Evolutionary conservation across 2,329 filamentous ascomycete species (phyloP).

Genomic region (Neurospora sp.): DNA sequence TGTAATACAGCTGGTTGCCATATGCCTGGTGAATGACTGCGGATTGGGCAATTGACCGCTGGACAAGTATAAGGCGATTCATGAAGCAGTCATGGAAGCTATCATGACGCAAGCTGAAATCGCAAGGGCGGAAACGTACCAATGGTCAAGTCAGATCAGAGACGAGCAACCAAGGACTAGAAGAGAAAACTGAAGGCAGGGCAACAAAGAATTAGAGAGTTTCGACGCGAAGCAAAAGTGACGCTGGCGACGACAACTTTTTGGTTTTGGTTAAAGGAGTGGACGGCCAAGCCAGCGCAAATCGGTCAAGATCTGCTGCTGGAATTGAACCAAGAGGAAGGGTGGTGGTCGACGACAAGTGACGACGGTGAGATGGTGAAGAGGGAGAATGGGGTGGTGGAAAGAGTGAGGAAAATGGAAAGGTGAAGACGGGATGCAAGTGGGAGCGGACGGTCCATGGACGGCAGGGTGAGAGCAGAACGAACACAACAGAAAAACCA

Average conservation of each 20-base stretch:
- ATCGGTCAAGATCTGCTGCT: slow-evolving; percentile 39
- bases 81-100: neutral
- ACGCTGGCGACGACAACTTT: slow-evolving; percentile 9
- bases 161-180: neutral
- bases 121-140: neutral
- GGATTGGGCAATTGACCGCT: neutral
- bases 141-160: neutral
- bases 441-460: slow-evolving; percentile 4
- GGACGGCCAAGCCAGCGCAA: slow-evolving; percentile 52
- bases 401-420: slow-evolving; percentile 17
- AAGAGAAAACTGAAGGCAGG: neutral
- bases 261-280: slow-evolving; percentile 35
- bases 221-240: slow-evolving; percentile 17
- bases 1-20: neutral
- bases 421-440: slow-evolving; percentile 9
- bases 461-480: neutral
- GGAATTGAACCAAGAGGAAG: slow-evolving; percentile 45
- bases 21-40: neutral
- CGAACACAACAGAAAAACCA: neutral
- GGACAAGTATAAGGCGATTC: neutral
- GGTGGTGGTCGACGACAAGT: slow-evolving; percentile 19
- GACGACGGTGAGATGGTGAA: slow-evolving; percentile 3
- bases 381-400: slow-evolving; percentile 19
- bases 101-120: neutral
- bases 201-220: slow-evolving; percentile 12